These are phyloP conservation scores for Suillus plorans DNA, from an alignment of 768 basidiomycete genomes.

Conservation along the genomic window DNA sequence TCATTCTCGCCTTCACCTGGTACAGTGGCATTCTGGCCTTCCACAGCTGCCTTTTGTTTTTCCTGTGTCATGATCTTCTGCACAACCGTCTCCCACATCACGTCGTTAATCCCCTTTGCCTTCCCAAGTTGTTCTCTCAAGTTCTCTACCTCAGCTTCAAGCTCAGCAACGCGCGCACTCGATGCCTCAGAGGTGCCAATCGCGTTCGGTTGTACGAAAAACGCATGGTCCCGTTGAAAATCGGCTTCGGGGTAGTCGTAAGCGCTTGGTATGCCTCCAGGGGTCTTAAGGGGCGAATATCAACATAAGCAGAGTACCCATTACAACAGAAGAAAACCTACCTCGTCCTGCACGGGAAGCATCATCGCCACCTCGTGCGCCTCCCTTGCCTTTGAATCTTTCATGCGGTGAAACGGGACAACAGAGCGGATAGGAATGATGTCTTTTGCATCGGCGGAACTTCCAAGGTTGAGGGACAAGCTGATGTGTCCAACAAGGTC, in stretches of 20 bases:
- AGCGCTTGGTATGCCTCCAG: slow-evolving; percentile 16
- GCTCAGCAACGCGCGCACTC: slow-evolving; percentile 54
- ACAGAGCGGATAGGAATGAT: slow-evolving; percentile 66
- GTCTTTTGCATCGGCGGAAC: slow-evolving; percentile 46
- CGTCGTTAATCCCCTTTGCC: slow-evolving; percentile 90
- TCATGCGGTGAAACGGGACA: slow-evolving; percentile 70
- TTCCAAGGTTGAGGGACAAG: slow-evolving; percentile 43
- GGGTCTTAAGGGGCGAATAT: slow-evolving; percentile 11
- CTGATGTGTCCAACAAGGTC: slow-evolving; percentile 84
- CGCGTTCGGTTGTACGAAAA: slow-evolving; percentile 53
- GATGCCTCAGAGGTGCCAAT: slow-evolving; percentile 19
- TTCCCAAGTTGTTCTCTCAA: slow-evolving; percentile 71
- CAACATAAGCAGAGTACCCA: background rate
- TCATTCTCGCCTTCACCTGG: background rate
- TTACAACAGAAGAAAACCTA: slow-evolving; percentile 18
- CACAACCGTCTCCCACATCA: slow-evolving; percentile 89
- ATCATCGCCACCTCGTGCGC: slow-evolving; percentile 70
- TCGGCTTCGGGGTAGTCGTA: slow-evolving; percentile 51
- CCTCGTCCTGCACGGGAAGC: slow-evolving; percentile 48
- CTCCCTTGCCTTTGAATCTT: slow-evolving; percentile 64
- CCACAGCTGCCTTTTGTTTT: slow-evolving; percentile 22
- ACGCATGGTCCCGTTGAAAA: slow-evolving; percentile 63
- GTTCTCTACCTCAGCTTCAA: slow-evolving; percentile 69
- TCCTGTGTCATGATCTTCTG: slow-evolving; percentile 52
- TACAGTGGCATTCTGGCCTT: background rate